A percentile compares a stretch with the other conserved stretches of the same genome.
phyloP scores from a whole-genome alignment of 2,329 filamentous ascomycete genomes.

The Xylariaceae sp. region DNA sequence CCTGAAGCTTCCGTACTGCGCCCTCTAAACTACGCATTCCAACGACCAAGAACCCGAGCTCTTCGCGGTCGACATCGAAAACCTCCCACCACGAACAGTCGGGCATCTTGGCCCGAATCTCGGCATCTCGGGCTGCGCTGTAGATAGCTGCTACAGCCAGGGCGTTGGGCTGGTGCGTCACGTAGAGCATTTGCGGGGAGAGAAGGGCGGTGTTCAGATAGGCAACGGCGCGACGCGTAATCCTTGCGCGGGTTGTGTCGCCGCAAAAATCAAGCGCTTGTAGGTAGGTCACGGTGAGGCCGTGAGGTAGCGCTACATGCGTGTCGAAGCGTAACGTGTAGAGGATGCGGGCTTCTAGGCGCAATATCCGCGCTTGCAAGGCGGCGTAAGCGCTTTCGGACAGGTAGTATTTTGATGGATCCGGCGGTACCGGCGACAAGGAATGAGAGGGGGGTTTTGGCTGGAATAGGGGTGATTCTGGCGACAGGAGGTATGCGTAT shows the following conservation, averaged over 20 bases:
- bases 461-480: conserved; percentile 51
- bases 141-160: conserved; percentile 89
- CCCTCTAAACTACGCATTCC: conserved; percentile 74
- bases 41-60: conserved; percentile 87
- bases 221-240: conserved; percentile 64
- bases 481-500: conserved; percentile 73
- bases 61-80: conserved; percentile 92
- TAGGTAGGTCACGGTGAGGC: conserved; percentile 84
- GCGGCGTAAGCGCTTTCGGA: conserved; percentile 68
- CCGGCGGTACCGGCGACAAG: conserved; percentile 9
- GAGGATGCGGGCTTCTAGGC: conserved; percentile 74
- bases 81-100: conserved; percentile 95
- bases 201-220: conserved; percentile 84
- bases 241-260: conserved; percentile 40
- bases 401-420: conserved; percentile 56
- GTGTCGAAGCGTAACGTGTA: conserved; percentile 74
- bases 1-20: conserved; percentile 59
- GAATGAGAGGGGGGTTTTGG: conserved; percentile 36
- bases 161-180: conserved; percentile 84
- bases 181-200: conserved; percentile 81
- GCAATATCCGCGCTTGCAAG: conserved; percentile 61
- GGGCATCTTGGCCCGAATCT: conserved; percentile 67
- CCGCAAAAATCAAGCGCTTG: conserved; percentile 71
- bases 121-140: conserved; percentile 69
- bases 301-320: conserved; percentile 80